Percentiles rank a stretch among this genome's conserved stretches.
These are phyloP conservation scores for Salvia splendens DNA, from an alignment of 257 asterid species.

Conservation along the genomic window DNA sequence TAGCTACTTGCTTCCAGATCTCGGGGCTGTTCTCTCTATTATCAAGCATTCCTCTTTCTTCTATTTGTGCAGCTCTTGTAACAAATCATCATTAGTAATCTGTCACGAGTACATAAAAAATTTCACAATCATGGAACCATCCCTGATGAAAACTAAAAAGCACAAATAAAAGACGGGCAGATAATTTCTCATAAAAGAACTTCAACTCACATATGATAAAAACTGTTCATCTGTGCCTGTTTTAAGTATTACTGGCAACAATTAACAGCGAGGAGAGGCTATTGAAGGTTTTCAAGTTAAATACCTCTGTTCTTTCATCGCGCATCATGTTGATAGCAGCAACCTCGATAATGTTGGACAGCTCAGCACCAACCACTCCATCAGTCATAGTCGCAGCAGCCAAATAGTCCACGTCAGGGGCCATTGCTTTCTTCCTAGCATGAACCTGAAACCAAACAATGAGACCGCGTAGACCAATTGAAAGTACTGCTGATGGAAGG, in stretches of 20 bases:
- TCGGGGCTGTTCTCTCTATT: slow-evolving; percentile 90
- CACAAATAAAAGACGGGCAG: slow-evolving; percentile 10
- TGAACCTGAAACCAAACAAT: slow-evolving; percentile 62
- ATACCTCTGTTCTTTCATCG: slow-evolving; percentile 88
- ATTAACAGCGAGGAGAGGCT: neutral
- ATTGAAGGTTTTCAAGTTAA: slow-evolving; percentile 17
- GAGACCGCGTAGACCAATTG: neutral
- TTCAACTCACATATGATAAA: neutral
- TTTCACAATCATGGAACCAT: slow-evolving; percentile 10
- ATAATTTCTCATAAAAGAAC: slow-evolving; percentile 1
- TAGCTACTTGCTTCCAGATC: slow-evolving; percentile 90
- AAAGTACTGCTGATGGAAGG: too few species aligned
- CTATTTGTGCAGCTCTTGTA: slow-evolving; percentile 99
- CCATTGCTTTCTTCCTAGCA: slow-evolving; percentile 92
- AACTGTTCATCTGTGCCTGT: neutral
- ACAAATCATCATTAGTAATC: slow-evolving; percentile 96
- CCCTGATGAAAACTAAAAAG: neutral
- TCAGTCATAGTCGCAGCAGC: slow-evolving; percentile 88
- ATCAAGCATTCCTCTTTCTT: slow-evolving; percentile 89
- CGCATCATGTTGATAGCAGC: slow-evolving; percentile 97
- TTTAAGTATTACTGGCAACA: too few species aligned
- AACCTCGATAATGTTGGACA: slow-evolving; percentile 91
- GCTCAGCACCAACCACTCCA: slow-evolving; percentile 98
- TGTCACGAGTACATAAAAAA: slow-evolving; percentile 37
- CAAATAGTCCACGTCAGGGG: slow-evolving; percentile 80